A percentile compares a stretch with the other conserved stretches of the same genome.
Conservation (phyloP, 352 stramenopile species). For the Globisporangium irregulare region DNA sequence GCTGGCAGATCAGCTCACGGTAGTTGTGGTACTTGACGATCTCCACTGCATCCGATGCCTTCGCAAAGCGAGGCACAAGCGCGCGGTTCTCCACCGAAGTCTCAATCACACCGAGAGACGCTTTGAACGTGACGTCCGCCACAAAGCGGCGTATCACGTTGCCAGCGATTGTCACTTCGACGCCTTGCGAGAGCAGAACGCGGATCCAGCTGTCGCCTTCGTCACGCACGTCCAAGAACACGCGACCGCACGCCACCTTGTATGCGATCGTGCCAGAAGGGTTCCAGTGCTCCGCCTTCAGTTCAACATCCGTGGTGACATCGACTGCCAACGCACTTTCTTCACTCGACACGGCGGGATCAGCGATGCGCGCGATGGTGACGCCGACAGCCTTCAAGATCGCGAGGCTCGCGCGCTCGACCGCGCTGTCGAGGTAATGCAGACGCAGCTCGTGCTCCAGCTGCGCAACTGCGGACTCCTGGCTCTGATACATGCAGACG, state of each 20-base stretch:
- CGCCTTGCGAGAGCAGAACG: slow-evolving; percentile 35
- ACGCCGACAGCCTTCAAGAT: slow-evolving; percentile 58
- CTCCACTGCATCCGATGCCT: slow-evolving; percentile 41
- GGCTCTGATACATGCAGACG: neutral
- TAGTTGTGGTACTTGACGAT: slow-evolving; percentile 36
- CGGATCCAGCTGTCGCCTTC: slow-evolving; percentile 71
- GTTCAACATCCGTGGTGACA: slow-evolving; percentile 18
- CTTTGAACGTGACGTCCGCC: slow-evolving; percentile 19
- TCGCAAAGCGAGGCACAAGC: slow-evolving; percentile 37
- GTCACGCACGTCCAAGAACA: slow-evolving; percentile 68
- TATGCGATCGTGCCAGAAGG: slow-evolving; percentile 25
- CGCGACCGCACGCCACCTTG: slow-evolving; percentile 33
- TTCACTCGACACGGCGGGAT: neutral
- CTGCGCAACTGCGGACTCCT: slow-evolving; percentile 7
- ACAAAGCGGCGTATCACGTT: slow-evolving; percentile 49
- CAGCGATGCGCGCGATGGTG: slow-evolving; percentile 14
- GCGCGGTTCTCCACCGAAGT: slow-evolving; percentile 6
- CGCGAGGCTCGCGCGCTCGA: slow-evolving; percentile 54
- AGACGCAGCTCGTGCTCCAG: slow-evolving; percentile 42
- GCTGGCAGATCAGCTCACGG: slow-evolving; percentile 64
- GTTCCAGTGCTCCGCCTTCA: slow-evolving; percentile 52
- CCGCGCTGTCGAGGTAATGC: slow-evolving; percentile 61
- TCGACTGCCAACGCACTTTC: slow-evolving; percentile 13
- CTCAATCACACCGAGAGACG: slow-evolving; percentile 19
- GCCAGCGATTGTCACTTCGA: slow-evolving; percentile 27